Evolutionary conservation across 176 grass and related monocot genomes (phyloP), one percentile per base, ranked within the genome.

Genomic region (Oryza brachyantha): DNA sequence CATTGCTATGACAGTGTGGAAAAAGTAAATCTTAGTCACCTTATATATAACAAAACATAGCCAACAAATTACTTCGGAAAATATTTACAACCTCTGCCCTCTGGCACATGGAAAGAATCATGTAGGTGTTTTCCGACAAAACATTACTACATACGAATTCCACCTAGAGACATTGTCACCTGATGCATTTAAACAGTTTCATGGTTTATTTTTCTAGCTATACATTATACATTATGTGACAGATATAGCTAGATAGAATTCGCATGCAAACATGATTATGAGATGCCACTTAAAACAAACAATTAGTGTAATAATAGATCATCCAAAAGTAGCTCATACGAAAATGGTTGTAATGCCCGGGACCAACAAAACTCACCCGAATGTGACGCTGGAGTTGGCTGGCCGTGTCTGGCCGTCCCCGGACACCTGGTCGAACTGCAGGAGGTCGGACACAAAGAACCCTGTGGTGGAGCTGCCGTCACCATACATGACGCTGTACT

Each of bases 381-480:
- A 99, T 13, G 81, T 83, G 78, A 95, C 35, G 50, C 29, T 99
- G 37, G 75, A 83, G 68, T 87, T 95, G 61, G 28, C 84, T 66
- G 77, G 70, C 36, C 19, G 46, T 25, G 92, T 95, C 69, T 87
- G 83, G 32, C 88, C 88, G 80, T 95, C 39, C 52, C 96, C 92
- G 13, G 78, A 58, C 14, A 99, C 92, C 73, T 99, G 90, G 74
- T 91, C 79, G 38, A 87, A 99, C 70, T 91, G 87, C 32, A 99
- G 52, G 7, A 57, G 24, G 68, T 99, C 96, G 2, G 70, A 93
- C 38, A 99, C 79, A 1, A 91, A 99, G 38, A 73, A 93, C 0
- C 96, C 92, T 2, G 45, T 62, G 1, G 96, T 99, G 29, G 96
- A 89, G 83, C 96, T 99, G 32, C 96, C 96, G 28, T 99, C 96